A percentile compares a stretch with the other conserved stretches of the same genome.
Conservation (phyloP, 2,329 filamentous ascomycete species). For the Lachnellula arida region DNA sequence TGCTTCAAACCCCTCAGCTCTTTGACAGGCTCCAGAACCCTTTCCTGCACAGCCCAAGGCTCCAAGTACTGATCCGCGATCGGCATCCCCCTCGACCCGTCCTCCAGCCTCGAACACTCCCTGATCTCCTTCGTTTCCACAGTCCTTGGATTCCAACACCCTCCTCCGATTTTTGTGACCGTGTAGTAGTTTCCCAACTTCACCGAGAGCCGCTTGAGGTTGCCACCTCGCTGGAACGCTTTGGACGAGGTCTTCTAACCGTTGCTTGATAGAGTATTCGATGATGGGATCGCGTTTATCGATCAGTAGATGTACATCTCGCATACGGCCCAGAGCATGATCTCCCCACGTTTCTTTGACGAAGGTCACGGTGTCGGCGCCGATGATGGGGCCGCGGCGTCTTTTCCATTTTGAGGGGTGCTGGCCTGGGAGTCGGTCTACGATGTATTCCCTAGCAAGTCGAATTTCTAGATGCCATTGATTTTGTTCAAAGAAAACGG, state of each 20-base stretch:
- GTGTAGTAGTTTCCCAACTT: not conserved
- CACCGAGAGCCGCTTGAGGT: not conserved
- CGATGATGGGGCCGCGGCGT: not conserved
- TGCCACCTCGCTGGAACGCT: not conserved
- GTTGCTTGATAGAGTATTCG: not conserved
- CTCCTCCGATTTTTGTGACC: not conserved
- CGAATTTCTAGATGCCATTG: not conserved
- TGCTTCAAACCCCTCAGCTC: not conserved
- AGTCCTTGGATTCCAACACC: not conserved
- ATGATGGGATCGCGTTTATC: not conserved
- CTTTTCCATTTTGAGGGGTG: not conserved
- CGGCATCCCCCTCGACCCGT: not conserved
- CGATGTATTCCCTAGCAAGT: not conserved
- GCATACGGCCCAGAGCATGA: not conserved
- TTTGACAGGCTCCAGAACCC: not conserved
- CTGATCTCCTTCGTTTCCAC: not conserved
- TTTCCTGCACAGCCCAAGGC: not conserved
- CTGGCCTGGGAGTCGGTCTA: not conserved
- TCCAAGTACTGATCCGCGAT: not conserved
- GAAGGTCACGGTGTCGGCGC: not conserved
- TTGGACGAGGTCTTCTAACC: not conserved
- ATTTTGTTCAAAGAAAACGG: not conserved
- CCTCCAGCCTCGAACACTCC: not conserved
- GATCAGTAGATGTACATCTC: not conserved
- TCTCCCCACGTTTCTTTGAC: not conserved